Base-by-base conservation (phyloP, 2,329 filamentous ascomycete genomes). In the Fusarium setosum region DNA sequence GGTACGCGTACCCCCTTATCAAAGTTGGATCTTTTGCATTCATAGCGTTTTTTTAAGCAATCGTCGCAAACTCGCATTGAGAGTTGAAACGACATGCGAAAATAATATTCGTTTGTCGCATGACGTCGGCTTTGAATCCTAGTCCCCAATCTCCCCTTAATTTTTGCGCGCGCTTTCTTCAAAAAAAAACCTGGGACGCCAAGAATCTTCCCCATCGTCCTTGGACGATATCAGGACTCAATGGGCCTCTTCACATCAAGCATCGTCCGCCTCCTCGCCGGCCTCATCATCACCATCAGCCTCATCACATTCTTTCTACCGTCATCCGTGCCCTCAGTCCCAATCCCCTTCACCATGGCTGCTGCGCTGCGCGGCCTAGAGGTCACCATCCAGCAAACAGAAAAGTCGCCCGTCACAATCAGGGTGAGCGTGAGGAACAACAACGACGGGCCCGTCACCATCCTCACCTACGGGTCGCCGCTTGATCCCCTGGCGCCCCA, bases 401-500 rank as follows among this genome's bases (percentile, higher is more conserved):
- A 61, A 37, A 75, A 77, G 15, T 75, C 77, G 42, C 76, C 80
- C 17, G 76, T 75, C 4, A 74, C 75, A 6, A 62, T 83, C 24
- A 73, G 72, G 10, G 67, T 80, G 37, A 73, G 71, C 2, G 77
- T 83, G 37, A 80, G 75, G 44, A 83, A 84, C 73, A 76, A 73
- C 11, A 74, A 79, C 53, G 64, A 73, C 3, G 55, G 65, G 5
- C 70, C 80, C 1, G 73, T 83, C 52, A 83, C 80, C 1, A 65
- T 84, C 20, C 75, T 84, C 32, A 72, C 68, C 4, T 84, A 82
- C 74, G 73, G 79, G 47, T 81, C 81, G 1, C 82, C 82, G n/a
- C 73, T 84, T n/a, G 82, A 84, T 63, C 72, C 75, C 0, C 50
- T 81, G 15, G 81, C 77, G 0, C 59, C 82, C 42, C 74, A 78